A percentile compares a stretch with the other conserved stretches of the same genome.
phyloP scores from a whole-genome alignment of 2,329 filamentous ascomycete genomes.

The Sarocladium strictum region DNA sequence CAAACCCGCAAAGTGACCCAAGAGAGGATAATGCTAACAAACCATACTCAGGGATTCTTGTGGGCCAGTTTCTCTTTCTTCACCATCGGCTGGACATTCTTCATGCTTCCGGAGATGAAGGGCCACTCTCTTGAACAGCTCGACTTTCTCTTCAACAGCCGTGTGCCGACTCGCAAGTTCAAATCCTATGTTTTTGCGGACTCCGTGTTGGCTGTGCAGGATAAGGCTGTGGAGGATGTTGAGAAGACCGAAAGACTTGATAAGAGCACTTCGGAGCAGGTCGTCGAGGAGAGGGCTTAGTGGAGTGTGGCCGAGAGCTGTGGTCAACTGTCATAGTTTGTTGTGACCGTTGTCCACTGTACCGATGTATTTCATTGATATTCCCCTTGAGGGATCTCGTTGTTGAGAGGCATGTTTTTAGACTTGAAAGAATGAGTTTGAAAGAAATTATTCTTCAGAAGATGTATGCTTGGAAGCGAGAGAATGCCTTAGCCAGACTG shows the following conservation, averaged over 20 bases:
- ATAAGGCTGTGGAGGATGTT: background rate
- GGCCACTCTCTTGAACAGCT: background rate
- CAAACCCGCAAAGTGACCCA: too few relatives aligned
- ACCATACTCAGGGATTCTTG: background rate
- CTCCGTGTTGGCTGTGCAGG: background rate
- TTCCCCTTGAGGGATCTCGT: too few relatives aligned
- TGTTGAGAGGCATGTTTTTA: too few relatives aligned
- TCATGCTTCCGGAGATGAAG: background rate
- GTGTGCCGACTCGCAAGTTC: background rate
- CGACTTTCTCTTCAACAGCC: background rate
- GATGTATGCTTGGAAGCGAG: too few relatives aligned
- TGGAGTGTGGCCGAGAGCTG: too few relatives aligned
- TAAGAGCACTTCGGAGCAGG: background rate
- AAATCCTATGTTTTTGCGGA: background rate
- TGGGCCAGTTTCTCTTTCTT: background rate
- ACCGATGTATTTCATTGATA: too few relatives aligned
- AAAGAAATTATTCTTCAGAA: too few relatives aligned
- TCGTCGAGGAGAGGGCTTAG: background rate
- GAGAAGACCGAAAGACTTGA: background rate
- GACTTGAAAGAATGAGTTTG: too few relatives aligned
- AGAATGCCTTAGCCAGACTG: too few relatives aligned
- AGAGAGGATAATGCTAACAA: background rate
- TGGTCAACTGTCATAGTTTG: too few relatives aligned
- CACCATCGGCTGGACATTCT: background rate
- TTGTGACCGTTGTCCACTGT: too few relatives aligned